Conservation (phyloP, 306 rosid genomes). For the Sindora glabra region DNA sequence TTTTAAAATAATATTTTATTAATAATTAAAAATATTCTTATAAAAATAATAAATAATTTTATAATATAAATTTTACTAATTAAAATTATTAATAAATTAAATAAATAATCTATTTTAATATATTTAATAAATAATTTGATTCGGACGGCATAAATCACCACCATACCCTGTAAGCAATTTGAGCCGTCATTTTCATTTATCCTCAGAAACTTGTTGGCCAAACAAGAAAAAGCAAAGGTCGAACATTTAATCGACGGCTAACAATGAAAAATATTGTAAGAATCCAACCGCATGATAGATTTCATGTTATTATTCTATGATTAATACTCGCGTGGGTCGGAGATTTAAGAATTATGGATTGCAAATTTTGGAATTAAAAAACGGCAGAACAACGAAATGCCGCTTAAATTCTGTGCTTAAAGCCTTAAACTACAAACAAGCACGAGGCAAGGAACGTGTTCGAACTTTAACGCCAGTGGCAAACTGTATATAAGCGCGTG, state of each 20-base stretch:
- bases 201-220: neutral
- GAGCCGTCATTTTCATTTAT: conserved; percentile 6
- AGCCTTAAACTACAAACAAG: conserved; percentile 6
- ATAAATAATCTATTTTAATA: too few relatives aligned
- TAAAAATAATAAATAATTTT: too few relatives aligned
- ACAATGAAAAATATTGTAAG: neutral
- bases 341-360: neutral
- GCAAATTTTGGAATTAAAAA: conserved; percentile 11
- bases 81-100: too few relatives aligned
- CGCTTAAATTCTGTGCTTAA: conserved; percentile 18
- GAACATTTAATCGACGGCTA: neutral
- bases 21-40: too few relatives aligned
- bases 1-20: too few relatives aligned
- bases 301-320: neutral
- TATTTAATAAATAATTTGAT: too few relatives aligned
- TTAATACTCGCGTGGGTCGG: neutral
- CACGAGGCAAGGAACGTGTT: neutral
- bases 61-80: too few relatives aligned
- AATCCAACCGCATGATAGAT: neutral
- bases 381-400: conserved; percentile 3
- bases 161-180: conserved; percentile 10
- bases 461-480: conserved; percentile 23
- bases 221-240: neutral
- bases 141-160: too few relatives aligned
- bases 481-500: conserved; percentile 40